These are phyloP conservation scores for Lojkania enalia DNA, from an alignment of 2,329 filamentous ascomycete genomes.

Conservation along the genomic window DNA sequence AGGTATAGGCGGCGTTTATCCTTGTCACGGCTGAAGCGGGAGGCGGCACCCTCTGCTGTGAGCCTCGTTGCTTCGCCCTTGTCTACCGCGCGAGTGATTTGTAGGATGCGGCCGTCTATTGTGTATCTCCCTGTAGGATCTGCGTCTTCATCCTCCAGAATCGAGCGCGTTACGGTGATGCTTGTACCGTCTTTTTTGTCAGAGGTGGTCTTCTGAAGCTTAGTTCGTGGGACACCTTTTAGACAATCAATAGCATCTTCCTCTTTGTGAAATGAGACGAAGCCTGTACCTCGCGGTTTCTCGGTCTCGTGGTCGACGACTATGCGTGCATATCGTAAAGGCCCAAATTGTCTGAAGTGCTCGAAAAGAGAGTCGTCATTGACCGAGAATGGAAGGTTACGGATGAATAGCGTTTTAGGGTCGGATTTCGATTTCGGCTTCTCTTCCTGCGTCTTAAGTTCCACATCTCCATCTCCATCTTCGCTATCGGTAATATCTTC, in stretches of 20 bases:
- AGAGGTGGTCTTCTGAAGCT: conserved; percentile 43
- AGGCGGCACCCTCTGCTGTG: conserved; percentile 66
- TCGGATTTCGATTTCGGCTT: conserved; percentile 56
- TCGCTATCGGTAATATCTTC: conserved; percentile 49
- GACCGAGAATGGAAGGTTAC: conserved; percentile 88
- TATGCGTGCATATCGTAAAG: conserved; percentile 85
- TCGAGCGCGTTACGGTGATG: conserved; percentile 61
- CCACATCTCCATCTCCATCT: conserved; percentile 35
- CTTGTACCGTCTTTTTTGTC: conserved; percentile 42
- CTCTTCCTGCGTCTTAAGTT: conserved; percentile 25
- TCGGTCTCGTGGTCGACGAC: conserved; percentile 86
- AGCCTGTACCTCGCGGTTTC: conserved; percentile 86
- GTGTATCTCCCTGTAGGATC: conserved; percentile 87
- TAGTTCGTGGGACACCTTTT: conserved; percentile 65
- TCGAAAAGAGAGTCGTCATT: conserved; percentile 80
- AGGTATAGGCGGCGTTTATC: conserved; percentile 92
- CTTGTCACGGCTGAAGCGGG: conserved; percentile 70
- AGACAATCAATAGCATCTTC: conserved; percentile 78
- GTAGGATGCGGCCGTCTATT: conserved; percentile 83
- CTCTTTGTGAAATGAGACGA: conserved; percentile 85
- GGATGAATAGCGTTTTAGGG: conserved; percentile 86
- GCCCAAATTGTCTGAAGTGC: conserved; percentile 87
- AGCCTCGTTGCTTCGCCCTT: conserved; percentile 78
- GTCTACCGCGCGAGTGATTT: conserved; percentile 82
- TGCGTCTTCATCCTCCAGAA: conserved; percentile 82